Conservation (phyloP, 179 eudicot species). For the Monotropa hypopitys region DNA sequence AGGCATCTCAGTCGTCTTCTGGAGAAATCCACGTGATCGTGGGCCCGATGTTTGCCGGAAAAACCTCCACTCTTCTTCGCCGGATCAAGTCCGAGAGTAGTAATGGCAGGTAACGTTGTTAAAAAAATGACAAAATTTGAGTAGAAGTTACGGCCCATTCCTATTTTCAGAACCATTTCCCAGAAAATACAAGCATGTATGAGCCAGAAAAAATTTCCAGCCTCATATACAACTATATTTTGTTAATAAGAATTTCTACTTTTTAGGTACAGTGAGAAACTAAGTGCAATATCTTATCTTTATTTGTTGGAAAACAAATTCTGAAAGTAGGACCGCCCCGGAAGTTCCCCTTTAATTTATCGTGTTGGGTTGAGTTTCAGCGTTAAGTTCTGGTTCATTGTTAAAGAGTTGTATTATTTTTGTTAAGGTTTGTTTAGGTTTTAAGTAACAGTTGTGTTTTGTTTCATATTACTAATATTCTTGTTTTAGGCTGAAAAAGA, state of each 20-base stretch:
- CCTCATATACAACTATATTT: neutral
- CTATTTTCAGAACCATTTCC: neutral
- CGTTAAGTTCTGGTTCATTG: neutral
- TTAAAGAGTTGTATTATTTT: neutral
- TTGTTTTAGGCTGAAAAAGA: neutral
- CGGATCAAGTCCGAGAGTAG: slow-evolving; percentile 44
- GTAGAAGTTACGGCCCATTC: neutral
- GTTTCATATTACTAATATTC: neutral
- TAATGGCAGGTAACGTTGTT: slow-evolving; percentile 46
- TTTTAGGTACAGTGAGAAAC: neutral
- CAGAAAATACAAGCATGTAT: neutral
- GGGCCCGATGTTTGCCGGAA: slow-evolving; percentile 97
- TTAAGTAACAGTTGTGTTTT: neutral
- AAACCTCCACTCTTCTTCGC: slow-evolving; percentile 73
- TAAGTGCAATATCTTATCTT: neutral
- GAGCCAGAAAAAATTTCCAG: neutral
- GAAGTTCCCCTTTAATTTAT: neutral
- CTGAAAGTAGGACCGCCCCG: neutral
- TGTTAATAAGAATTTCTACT: neutral
- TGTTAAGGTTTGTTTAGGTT: neutral
- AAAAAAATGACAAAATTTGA: neutral
- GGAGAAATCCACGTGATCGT: slow-evolving; percentile 91
- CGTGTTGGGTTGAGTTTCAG: neutral
- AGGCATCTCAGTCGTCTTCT: slow-evolving; percentile 9
- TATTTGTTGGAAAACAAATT: neutral